Base-by-base conservation (phyloP, 257 asterid species). In the Solanum sejunctum region DNA sequence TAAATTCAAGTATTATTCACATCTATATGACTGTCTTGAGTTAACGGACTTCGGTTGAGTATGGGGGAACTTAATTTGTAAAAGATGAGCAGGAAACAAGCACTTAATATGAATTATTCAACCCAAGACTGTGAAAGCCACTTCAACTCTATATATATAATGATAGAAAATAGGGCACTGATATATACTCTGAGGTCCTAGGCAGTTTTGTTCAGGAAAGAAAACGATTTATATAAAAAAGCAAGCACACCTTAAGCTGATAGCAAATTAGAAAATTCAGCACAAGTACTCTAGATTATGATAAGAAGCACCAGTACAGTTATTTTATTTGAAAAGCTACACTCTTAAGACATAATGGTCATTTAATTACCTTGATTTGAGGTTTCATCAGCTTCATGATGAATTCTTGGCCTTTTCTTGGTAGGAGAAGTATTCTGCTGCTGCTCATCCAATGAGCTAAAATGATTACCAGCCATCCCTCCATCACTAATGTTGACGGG, bases 401-500 rank as follows among this genome's bases (percentile, higher is more conserved):
- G 64, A 75, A 63, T 88, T 84, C 93, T 90, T 18, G 89, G 60
- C 88, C 92, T 91, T 91, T 90, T 96, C 89, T 87, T 91, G 84
- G 67, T 85, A 41, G 95, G 95, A 58, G 96, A 90, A 84, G 83
- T 86, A 83, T 86, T 88, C 61, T 71, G 80, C 77, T 85, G 91
- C 72, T 58, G 90, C 91, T 87, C 97, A 69, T 85, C 77, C 80
- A 84, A 85, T 23, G 91, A 91, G 89, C 82, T 73, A 63, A 83
- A 70, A 84, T 63, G 85, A 88, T 41, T 73, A 39, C 89, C 95
- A 84, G 91, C 89, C 86, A 80, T 83, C 86, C 85, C 94, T 87
- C 87, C 95, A 84, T 88, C 95, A 91, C 86, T 89, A 63, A 67
- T 83, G 58, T 88, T 89, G 67, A 89, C 84, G 85, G 84, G 88